A percentile compares a stretch with the other conserved stretches of the same genome.
These are phyloP conservation scores for Metschnikowia henanensis DNA, from an alignment of 805 yeast species.

Conservation along the genomic window DNA sequence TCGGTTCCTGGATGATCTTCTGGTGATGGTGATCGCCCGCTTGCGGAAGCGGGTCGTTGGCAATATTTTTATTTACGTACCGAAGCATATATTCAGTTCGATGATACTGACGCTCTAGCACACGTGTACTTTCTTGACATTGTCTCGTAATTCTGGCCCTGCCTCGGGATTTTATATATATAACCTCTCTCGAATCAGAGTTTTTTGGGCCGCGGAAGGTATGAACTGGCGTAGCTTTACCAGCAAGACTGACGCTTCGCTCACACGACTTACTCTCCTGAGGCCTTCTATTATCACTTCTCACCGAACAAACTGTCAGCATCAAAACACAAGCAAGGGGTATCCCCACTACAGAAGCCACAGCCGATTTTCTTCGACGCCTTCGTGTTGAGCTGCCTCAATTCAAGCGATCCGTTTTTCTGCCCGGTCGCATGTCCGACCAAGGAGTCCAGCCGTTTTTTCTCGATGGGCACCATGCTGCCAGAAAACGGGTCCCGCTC, in stretches of 20 bases:
- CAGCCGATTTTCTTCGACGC: slow-evolving; percentile 22
- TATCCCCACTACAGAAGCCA: slow-evolving; percentile 39
- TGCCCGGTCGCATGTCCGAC: background rate
- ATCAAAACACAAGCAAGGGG: slow-evolving; percentile 44
- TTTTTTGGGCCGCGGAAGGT: background rate
- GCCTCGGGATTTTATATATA: too few species aligned
- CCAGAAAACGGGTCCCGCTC: slow-evolving; percentile 16
- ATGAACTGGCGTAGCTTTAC: background rate
- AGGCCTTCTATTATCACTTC: background rate
- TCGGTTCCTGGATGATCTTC: slow-evolving; percentile 60
- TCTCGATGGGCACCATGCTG: slow-evolving; percentile 6
- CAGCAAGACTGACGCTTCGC: background rate
- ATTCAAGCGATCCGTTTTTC: background rate
- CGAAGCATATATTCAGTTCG: slow-evolving; percentile 6
- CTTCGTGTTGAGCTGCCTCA: slow-evolving; percentile 5
- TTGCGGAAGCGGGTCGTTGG: background rate
- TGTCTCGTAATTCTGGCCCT: background rate
- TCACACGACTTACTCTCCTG: background rate
- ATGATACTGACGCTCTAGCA: slow-evolving; percentile 6
- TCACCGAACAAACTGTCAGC: slow-evolving; percentile 28
- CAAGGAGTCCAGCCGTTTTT: background rate
- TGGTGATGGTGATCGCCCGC: slow-evolving; percentile 22
- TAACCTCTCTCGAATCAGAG: too few species aligned
- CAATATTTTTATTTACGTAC: slow-evolving; percentile 2
- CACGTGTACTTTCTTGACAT: background rate